Conservation (phyloP, 345 rosid genomes). For the Raphanus raphanistrum region DNA sequence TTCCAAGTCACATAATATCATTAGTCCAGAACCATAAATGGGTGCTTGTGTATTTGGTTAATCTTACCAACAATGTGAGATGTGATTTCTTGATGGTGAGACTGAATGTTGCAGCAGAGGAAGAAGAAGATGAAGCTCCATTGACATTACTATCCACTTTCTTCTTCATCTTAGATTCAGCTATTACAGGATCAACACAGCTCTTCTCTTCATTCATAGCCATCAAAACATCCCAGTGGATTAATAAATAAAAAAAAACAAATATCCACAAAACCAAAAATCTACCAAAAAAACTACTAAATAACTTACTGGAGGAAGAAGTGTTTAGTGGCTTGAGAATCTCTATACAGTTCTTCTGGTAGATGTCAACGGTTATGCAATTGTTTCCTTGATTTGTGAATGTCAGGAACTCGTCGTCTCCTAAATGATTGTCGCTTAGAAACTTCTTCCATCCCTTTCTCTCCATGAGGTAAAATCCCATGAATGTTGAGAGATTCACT, state of each 20-base stretch:
- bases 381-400: constrained; percentile 15
- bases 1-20: neutral
- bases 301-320: constrained; percentile 4
- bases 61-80: constrained; percentile 6
- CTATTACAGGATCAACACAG: neutral
- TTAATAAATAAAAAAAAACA: neutral
- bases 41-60: neutral
- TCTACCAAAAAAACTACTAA: neutral
- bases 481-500: constrained; percentile 5
- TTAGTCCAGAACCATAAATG: neutral
- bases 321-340: constrained; percentile 6
- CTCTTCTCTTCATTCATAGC: constrained; percentile 1
- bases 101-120: constrained; percentile 1
- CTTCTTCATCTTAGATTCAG: neutral
- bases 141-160: neutral
- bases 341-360: neutral
- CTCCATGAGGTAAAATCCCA: constrained; percentile 3
- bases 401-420: constrained; percentile 13
- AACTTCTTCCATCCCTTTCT: constrained; percentile 12
- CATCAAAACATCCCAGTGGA: neutral
- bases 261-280: neutral
- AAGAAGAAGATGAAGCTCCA: constrained; percentile 18
- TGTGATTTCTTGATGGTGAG: constrained; percentile 15
- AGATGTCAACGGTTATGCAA: constrained; percentile 9
- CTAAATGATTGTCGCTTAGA: constrained; percentile 5